These are phyloP conservation scores for Hericium rajendrae DNA, from an alignment of 768 basidiomycete genomes.

Conservation along the genomic window DNA sequence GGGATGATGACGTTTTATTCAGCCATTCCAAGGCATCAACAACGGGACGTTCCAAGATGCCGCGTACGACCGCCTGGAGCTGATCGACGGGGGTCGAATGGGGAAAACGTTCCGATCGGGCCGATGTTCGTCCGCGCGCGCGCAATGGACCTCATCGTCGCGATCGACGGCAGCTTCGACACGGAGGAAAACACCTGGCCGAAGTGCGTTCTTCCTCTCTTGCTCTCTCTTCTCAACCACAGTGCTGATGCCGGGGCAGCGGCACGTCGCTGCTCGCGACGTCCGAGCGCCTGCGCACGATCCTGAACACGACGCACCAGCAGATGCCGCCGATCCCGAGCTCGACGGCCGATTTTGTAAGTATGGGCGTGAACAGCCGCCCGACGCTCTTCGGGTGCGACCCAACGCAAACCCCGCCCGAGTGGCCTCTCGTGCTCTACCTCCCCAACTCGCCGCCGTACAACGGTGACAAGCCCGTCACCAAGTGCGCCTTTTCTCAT, in stretches of 20 bases:
- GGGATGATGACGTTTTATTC: no score
- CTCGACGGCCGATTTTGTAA: slow-evolving; percentile 40
- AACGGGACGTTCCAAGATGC: slow-evolving; percentile 43
- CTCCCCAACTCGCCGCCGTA: slow-evolving; percentile 71
- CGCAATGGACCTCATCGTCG: slow-evolving; percentile 64
- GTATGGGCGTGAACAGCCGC: slow-evolving; percentile 51
- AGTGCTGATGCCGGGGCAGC: slow-evolving; percentile 20
- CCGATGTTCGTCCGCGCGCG: slow-evolving; percentile 64
- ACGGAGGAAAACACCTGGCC: slow-evolving; percentile 46
- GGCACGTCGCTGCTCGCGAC: slow-evolving; percentile 44
- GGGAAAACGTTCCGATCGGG: slow-evolving; percentile 61
- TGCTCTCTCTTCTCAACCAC: no score
- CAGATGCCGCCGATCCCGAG: slow-evolving; percentile 56
- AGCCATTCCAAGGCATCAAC: slow-evolving; percentile 45
- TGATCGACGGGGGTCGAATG: slow-evolving; percentile 69
- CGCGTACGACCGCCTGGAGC: slow-evolving; percentile 40
- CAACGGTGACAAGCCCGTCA: slow-evolving; percentile 47
- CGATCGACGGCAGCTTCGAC: slow-evolving; percentile 59
- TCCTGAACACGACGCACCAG: slow-evolving; percentile 43
- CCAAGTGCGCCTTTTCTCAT: slow-evolving; percentile 44
- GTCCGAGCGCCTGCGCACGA: slow-evolving; percentile 32
- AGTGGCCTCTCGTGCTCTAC: slow-evolving; percentile 63
- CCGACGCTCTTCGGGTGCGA: slow-evolving; percentile 80
- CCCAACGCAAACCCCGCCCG: slow-evolving; percentile 35
- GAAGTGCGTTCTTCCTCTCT: no score